phyloP scores from a whole-genome alignment of 768 basidiomycete species.

The Galerina sulciceps region DNA sequence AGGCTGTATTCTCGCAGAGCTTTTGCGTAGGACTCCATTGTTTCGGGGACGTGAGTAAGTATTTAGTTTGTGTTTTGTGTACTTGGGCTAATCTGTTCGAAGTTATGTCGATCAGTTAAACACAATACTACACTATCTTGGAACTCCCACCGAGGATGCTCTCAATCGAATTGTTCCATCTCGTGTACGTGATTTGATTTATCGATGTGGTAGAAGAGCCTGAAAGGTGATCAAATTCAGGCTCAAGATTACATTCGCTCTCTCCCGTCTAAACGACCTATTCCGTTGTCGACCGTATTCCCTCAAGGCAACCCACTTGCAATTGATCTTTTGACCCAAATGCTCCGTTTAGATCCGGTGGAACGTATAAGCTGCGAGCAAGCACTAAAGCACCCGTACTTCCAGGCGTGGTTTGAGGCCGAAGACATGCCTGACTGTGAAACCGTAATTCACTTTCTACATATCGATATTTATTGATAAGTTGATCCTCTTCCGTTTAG shows the following conservation, averaged over 20 bases:
- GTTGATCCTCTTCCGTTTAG: conserved; percentile 38
- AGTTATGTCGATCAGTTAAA: conserved; percentile 99
- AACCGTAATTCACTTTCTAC: conserved; percentile 46
- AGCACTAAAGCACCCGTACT: conserved; percentile 92
- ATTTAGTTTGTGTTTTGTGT: not conserved
- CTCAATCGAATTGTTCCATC: conserved; percentile 95
- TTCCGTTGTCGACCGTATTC: conserved; percentile 90
- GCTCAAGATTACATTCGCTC: conserved; percentile 99
- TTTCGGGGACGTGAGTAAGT: conserved; percentile 96
- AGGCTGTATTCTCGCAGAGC: conserved; percentile 93
- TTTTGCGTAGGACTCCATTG: conserved; percentile 93
- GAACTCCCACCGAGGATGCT: conserved; percentile 97
- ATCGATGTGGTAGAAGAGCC: not conserved
- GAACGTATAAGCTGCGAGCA: conserved; percentile 96
- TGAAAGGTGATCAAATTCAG: conserved; percentile 41
- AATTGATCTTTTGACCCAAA: conserved; percentile 87
- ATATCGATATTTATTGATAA: not conserved
- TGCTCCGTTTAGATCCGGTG: conserved; percentile 95
- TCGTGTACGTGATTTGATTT: conserved; percentile 56
- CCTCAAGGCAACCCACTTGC: conserved; percentile 94
- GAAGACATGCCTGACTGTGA: conserved; percentile 91
- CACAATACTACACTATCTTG: conserved; percentile 97
- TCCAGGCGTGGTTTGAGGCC: conserved; percentile 98
- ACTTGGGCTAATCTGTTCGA: not conserved
- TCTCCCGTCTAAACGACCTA: conserved; percentile 93